Conservation (phyloP, 768 basidiomycete genomes). For the Macrolepiota albuminosa region DNA sequence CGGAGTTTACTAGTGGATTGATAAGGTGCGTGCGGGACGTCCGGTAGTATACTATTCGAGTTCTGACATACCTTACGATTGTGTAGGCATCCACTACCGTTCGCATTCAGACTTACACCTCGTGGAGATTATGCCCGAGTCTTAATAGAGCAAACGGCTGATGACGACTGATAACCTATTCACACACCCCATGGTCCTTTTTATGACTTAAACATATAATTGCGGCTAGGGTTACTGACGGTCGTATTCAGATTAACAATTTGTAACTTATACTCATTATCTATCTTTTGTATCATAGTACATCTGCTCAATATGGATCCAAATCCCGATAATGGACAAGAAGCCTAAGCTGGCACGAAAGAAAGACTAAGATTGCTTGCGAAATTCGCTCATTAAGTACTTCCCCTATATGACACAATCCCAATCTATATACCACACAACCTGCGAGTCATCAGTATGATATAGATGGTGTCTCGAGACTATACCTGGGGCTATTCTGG, state of each 20-base stretch:
- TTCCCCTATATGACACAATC: too few relatives aligned
- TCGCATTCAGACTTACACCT: conserved; percentile 27
- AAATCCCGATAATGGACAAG: not conserved
- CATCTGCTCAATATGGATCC: not conserved
- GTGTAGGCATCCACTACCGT: conserved; percentile 29
- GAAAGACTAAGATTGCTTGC: too few relatives aligned
- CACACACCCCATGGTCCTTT: not conserved
- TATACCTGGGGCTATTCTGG: too few relatives aligned
- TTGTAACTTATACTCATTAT: not conserved
- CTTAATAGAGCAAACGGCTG: conserved; percentile 27
- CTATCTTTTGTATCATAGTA: not conserved
- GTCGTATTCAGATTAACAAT: not conserved
- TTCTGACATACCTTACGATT: not conserved
- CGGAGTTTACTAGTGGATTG: conserved; percentile 37
- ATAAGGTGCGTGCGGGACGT: conserved; percentile 30
- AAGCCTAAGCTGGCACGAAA: not conserved
- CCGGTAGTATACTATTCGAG: not conserved
- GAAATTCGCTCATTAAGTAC: too few relatives aligned
- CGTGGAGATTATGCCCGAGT: conserved; percentile 21
- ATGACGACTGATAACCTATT: not conserved
- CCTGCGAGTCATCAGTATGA: too few relatives aligned
- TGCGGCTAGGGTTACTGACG: not conserved
- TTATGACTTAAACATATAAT: not conserved
- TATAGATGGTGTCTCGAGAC: too few relatives aligned
- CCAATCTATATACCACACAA: too few relatives aligned